Conservation (phyloP, 176 grass and related monocot genomes). For the Musa acuminata region DNA sequence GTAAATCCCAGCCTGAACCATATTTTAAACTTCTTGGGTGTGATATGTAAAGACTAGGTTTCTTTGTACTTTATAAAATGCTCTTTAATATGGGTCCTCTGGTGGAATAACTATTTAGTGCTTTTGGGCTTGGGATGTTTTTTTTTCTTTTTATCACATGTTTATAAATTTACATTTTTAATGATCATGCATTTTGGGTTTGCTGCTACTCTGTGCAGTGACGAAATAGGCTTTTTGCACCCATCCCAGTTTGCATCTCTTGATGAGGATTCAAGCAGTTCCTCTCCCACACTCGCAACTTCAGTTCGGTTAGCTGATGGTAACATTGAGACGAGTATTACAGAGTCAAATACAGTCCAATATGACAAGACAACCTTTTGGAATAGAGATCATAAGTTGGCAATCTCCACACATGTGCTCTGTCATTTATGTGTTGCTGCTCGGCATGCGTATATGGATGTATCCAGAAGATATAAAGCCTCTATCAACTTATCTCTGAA, state of each 20-base stretch:
- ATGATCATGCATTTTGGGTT: background rate
- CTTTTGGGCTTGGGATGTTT: background rate
- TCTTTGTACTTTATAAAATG: background rate
- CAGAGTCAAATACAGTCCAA: constrained; percentile 12
- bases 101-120: background rate
- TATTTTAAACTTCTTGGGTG: too few relatives aligned
- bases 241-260: constrained; percentile 48
- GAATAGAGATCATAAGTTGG: constrained; percentile 72
- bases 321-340: background rate
- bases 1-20: too few relatives aligned
- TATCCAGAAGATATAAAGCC: constrained; percentile 24
- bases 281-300: background rate
- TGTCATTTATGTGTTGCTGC: constrained; percentile 35
- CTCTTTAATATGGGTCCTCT: background rate
- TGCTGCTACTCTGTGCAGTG: constrained; percentile 25
- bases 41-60: too few relatives aligned
- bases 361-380: constrained; percentile 35
- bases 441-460: constrained; percentile 21
- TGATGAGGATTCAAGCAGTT: constrained; percentile 1
- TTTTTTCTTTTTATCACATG: background rate
- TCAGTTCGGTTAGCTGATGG: background rate
- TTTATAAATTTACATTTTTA: background rate
- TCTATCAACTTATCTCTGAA: constrained; percentile 3
- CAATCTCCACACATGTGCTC: constrained; percentile 46
- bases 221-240: constrained; percentile 78